Base-by-base conservation (phyloP, 2,329 filamentous ascomycete genomes). In the Aspergillus calidoustus region DNA sequence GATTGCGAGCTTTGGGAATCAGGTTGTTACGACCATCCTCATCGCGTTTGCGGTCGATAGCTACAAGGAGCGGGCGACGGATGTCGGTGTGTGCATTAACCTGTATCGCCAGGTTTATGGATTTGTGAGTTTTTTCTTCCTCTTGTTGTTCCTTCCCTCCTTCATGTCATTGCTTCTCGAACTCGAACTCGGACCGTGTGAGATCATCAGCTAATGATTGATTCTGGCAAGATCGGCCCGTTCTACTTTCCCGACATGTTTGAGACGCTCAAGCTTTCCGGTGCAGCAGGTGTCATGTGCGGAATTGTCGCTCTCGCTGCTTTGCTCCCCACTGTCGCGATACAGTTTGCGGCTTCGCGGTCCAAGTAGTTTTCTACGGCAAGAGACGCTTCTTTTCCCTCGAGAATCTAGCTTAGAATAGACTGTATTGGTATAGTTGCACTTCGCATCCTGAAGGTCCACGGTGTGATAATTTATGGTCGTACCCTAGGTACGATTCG, bases 1-100 rank as follows among this genome's bases (percentile, higher is more conserved):
- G 2, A 81, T 84, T 63, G 79, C 77, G 0, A 82, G 80, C 0
- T 82, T 80, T 5, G 86, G 86, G 0, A 87, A 87, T 62, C 86
- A 88, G 71, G 82, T 89, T 47, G 79, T 87, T 17, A 88, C 86
- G 0, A 88, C 86, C 0, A 82, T 87, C 2, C 69, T 86, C 48
- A 83, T 87, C 25, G 87, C 86, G 0, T 88, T 87, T 69, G 82
- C 85, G 0, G 82, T 89, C 1, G 86, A 88, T 65, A 85, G 83
- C 67, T 82, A 86, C 63, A 79, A 76, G 2, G 77, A 83, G 30
- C 79, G 85, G 46, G 79, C 84, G 0, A 82, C 81, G 1, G 81
- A 81, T 57, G 79, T 88, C 19, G 86, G 85, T 2, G 84, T 86
- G 0, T 87, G 87, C 64, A 80, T 88, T 64, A 87, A 81, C 3